Evolutionary conservation across 257 asterid species (phyloP).

Genomic region (Scutellaria minor): DNA sequence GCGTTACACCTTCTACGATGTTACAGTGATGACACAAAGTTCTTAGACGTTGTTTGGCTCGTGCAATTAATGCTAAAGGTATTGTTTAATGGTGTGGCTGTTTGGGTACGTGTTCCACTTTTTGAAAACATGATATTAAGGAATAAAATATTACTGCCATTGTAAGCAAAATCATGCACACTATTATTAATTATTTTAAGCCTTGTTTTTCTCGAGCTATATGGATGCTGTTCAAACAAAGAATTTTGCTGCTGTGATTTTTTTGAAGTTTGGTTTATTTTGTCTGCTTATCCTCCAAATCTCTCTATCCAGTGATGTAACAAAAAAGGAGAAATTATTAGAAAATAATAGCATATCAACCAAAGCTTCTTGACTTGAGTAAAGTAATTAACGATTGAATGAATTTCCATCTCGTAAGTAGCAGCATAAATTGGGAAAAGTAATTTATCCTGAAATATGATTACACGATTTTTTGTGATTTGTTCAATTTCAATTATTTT

Average conservation of each 20-base stretch:
- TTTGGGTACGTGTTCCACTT: conserved; percentile 29
- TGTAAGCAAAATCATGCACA: conserved; percentile 37
- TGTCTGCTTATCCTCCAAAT: conserved; percentile 25
- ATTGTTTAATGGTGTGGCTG: conserved; percentile 21
- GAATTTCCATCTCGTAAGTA: neutral
- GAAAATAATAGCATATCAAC: neutral
- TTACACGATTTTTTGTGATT: too few species aligned
- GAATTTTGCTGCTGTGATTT: conserved; percentile 27
- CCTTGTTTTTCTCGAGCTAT: conserved; percentile 30
- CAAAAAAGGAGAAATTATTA: too few species aligned
- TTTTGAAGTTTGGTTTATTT: conserved; percentile 29
- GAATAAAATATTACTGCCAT: neutral
- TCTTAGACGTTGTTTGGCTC: conserved; percentile 26
- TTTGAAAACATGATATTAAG: conserved; percentile 23
- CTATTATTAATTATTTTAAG: neutral
- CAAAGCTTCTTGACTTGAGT: neutral
- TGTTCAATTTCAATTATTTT: too few species aligned
- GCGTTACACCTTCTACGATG: conserved; percentile 54
- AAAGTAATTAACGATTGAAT: neutral
- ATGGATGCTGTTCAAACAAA: conserved; percentile 30
- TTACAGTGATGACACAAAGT: conserved; percentile 46
- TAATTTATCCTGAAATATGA: too few species aligned
- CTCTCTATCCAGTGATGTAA: too few species aligned
- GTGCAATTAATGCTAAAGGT: conserved; percentile 29
- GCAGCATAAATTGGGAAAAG: too few species aligned